Evolutionary conservation across 192 early-diverging fungal genomes (phyloP).

Genomic region (Powellomyces hirtus): DNA sequence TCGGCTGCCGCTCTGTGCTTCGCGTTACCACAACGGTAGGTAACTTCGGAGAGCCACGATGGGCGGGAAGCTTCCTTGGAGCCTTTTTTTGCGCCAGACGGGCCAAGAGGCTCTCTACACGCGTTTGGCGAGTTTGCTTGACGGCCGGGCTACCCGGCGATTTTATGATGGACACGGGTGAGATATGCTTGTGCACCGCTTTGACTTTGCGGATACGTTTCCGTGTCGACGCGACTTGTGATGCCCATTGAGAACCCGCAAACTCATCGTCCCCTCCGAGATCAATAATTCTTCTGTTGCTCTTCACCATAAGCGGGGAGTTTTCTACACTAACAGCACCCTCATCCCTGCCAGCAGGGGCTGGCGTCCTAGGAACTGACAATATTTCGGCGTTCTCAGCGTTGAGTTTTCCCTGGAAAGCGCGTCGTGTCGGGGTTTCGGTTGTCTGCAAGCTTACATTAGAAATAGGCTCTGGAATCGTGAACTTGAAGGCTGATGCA

Average conservation of each 20-base stretch:
- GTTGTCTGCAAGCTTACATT: too few relatives aligned
- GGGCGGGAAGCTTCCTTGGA: background rate
- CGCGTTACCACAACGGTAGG: background rate
- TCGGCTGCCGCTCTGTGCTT: background rate
- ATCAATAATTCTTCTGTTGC: background rate
- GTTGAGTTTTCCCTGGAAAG: too few relatives aligned
- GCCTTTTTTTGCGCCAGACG: background rate
- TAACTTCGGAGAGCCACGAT: background rate
- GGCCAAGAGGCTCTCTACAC: background rate
- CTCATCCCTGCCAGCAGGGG: background rate
- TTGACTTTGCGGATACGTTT: slow-evolving; percentile 17
- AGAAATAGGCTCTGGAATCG: too few relatives aligned
- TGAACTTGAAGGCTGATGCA: too few relatives aligned
- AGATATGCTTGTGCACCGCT: slow-evolving; percentile 4
- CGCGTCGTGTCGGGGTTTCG: too few relatives aligned
- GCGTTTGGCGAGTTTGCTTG: background rate
- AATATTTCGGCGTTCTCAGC: too few relatives aligned
- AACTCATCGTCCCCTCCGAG: background rate
- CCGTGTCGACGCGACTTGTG: background rate
- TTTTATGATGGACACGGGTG: background rate
- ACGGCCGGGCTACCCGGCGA: background rate
- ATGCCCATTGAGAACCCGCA: background rate
- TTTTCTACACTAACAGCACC: background rate
- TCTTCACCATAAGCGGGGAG: background rate
- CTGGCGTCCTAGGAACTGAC: background rate